These are phyloP conservation scores for Hibiscus syriacus DNA, from an alignment of 345 rosid species.

Conservation along the genomic window DNA sequence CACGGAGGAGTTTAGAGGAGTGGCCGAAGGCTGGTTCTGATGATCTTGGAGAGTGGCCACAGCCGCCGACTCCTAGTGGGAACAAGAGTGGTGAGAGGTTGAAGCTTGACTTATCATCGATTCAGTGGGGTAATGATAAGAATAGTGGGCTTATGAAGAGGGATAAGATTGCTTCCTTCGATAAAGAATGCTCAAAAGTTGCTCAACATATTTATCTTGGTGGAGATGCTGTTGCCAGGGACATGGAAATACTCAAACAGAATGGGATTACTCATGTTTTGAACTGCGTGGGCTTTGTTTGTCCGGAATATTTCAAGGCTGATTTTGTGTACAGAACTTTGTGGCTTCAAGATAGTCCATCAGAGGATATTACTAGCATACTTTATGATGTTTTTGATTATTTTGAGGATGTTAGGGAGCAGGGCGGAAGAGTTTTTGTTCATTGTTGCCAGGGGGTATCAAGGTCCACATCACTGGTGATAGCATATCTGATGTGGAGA, in stretches of 20 bases:
- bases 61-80: slow-evolving; percentile 82
- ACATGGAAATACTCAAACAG: slow-evolving; percentile 65
- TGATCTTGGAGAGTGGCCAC: slow-evolving; percentile 96
- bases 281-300: slow-evolving; percentile 95
- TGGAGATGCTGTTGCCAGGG: slow-evolving; percentile 93
- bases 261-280: slow-evolving; percentile 90
- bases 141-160: slow-evolving; percentile 72
- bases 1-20: slow-evolving; percentile 90
- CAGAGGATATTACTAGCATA: slow-evolving; percentile 97
- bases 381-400: slow-evolving; percentile 97
- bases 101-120: slow-evolving; percentile 86
- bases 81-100: slow-evolving; percentile 75
- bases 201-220: slow-evolving; percentile 94
- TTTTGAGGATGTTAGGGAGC: slow-evolving; percentile 97
- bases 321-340: slow-evolving; percentile 86
- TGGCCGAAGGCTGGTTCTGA: slow-evolving; percentile 99
- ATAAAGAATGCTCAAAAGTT: slow-evolving; percentile 94
- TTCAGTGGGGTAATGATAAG: slow-evolving; percentile 55
- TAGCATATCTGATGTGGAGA: slow-evolving; percentile 98
- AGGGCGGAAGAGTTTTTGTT: slow-evolving; percentile 83
- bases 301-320: slow-evolving; percentile 91
- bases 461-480: slow-evolving; percentile 93
- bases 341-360: slow-evolving; percentile 98
- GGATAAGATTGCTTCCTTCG: slow-evolving; percentile 90
- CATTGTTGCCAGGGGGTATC: slow-evolving; percentile 99